Evolutionary conservation across 106 monocot genomes (phyloP), one percentile per base, ranked within the genome.

Genomic region (Narthecium ossifragum): DNA sequence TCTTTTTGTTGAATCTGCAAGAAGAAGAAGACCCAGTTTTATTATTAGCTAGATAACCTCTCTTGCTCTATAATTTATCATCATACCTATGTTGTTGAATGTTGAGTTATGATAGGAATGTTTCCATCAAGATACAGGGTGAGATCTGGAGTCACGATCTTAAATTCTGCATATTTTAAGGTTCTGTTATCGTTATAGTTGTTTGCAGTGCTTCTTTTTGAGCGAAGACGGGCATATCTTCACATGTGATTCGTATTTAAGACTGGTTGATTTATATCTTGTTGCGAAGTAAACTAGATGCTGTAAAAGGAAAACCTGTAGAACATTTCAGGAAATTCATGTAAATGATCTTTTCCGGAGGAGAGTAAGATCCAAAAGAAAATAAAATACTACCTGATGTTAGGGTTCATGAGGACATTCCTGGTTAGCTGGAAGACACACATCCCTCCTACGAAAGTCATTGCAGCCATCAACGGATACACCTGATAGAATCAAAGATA

Each of bases 391-490:
- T 7, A 85, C 85, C 81, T 84, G 75, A 90, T 85, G 58, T 80
- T 85, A 58, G 89, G 84, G 39, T 90, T 90, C 65, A 75, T 38
- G 69, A 81, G 52, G 11, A 73, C 57, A n/a, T 90, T 84, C 28
- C 88, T 57, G 0, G 73, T 73, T 2, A 90, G 80, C 65, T 81
- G 85, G 55, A 90, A 90, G 34, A 75, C 57, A 23, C 80, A 84
- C 51, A 90, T 72, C 53, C 72, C 54, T 37, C 71, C 36, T 39
- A 78, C 89, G 30, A 90, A 85, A 5, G 66, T 53, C 89, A 90
- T 90, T 18, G 89, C 89, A n/a, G 75, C 89, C 72, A 90, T 51
- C 23, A 90, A 55, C 0, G 81, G 89, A 59, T 85, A 90, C 23
- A 90, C 89, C 85, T 81, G 67, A 6, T 40, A 25, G 51, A 2